A percentile compares a stretch with the other conserved stretches of the same genome.
phyloP scores from a whole-genome alignment of 805 yeast species.

The Trichomonascus vanleenenianus region DNA sequence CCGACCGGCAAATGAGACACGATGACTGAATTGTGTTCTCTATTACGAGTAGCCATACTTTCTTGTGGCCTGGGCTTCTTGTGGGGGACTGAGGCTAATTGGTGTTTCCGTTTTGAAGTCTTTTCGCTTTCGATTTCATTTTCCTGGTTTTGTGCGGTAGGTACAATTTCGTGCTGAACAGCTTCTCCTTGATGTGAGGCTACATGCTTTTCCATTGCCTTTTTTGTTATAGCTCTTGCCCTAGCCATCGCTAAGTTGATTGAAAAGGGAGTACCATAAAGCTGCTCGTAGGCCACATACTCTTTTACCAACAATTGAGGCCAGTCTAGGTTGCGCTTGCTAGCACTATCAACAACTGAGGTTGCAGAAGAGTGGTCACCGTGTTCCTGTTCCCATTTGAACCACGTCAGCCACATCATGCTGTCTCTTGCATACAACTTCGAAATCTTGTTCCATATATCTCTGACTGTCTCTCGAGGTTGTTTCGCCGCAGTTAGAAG shows the following conservation, averaged over 20 bases:
- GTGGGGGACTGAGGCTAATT: neutral
- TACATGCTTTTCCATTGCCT: conserved; percentile 2
- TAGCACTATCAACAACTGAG: conserved; percentile 29
- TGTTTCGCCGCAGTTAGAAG: conserved; percentile 32
- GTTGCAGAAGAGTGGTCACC: conserved; percentile 24
- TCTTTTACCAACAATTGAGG: conserved; percentile 45
- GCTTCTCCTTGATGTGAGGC: neutral
- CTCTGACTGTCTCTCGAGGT: conserved; percentile 26
- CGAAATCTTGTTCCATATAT: conserved; percentile 23
- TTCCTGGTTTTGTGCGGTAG: neutral
- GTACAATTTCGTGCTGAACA: neutral
- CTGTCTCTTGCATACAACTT: conserved; percentile 29
- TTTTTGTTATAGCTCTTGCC: conserved; percentile 1
- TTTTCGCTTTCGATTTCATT: neutral
- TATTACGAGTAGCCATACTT: conserved; percentile 32
- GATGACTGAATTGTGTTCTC: conserved; percentile 56
- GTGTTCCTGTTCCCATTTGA: conserved; percentile 33
- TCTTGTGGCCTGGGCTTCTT: neutral
- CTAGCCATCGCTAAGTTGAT: conserved; percentile 20
- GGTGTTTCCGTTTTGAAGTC: neutral
- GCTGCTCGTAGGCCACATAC: conserved; percentile 32
- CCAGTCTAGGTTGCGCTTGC: conserved; percentile 35
- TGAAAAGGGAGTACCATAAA: conserved; percentile 27
- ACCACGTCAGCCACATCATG: conserved; percentile 42
- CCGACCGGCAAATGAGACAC: conserved; percentile 41